A percentile compares a stretch with the other conserved stretches of the same genome.
Evolutionary conservation across 2,329 filamentous ascomycete species (phyloP).

Genomic region (Ustilaginoidea virens): DNA sequence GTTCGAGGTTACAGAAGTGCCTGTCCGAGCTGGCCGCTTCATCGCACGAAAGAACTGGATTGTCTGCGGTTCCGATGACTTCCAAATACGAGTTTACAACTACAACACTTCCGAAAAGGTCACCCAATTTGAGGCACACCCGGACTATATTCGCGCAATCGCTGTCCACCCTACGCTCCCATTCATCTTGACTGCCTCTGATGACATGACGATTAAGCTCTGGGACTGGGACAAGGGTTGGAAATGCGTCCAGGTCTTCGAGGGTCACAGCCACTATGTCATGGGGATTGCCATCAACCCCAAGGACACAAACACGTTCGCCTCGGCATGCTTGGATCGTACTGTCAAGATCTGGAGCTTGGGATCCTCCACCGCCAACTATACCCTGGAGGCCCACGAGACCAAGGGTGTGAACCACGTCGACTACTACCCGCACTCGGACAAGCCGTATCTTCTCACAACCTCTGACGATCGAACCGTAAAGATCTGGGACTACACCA

Average conservation of each 20-base stretch:
- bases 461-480: slow-evolving; percentile 94
- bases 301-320: slow-evolving; percentile 86
- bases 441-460: slow-evolving; percentile 79
- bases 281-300: slow-evolving; percentile 97
- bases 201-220: slow-evolving; percentile 97
- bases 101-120: slow-evolving; percentile 99
- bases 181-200: slow-evolving; percentile 87
- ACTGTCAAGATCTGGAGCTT: slow-evolving; percentile 98
- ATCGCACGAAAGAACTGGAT: slow-evolving; percentile 99
- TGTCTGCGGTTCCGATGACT: slow-evolving; percentile 89
- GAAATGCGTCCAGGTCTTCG: slow-evolving; percentile 95
- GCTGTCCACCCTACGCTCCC: slow-evolving; percentile 90
- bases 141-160: slow-evolving; percentile 95
- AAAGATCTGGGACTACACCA: slow-evolving; percentile 98
- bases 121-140: slow-evolving; percentile 90
- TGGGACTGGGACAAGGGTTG: slow-evolving; percentile 99
- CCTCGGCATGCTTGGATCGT: slow-evolving; percentile 86
- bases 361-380: slow-evolving; percentile 86
- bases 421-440: slow-evolving; percentile 67
- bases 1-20: slow-evolving; percentile 96
- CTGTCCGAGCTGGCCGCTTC: slow-evolving; percentile 90
- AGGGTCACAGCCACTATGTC: slow-evolving; percentile 91
- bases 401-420: slow-evolving; percentile 97
- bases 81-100: slow-evolving; percentile 80
- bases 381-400: slow-evolving; percentile 92